phyloP scores from a whole-genome alignment of 176 grass and related monocot species.

The Thalia dealbata region DNA sequence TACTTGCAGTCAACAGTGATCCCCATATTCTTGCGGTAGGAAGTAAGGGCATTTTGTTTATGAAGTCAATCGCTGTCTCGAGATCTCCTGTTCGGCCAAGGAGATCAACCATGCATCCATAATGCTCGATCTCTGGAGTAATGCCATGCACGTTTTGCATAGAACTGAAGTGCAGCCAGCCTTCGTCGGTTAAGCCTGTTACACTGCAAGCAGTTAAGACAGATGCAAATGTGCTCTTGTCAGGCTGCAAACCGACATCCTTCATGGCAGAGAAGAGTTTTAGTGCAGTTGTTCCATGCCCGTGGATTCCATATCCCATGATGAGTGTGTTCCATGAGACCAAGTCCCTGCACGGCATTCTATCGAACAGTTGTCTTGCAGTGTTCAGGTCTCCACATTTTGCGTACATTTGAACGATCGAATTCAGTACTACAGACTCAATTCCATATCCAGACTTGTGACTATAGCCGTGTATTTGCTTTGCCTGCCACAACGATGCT shows the following conservation, averaged over 20 bases:
- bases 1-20: slow-evolving; percentile 70
- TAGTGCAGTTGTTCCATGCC: slow-evolving; percentile 52
- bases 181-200: slow-evolving; percentile 47
- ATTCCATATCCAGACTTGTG: slow-evolving; percentile 36
- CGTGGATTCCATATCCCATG: slow-evolving; percentile 77
- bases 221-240: slow-evolving; percentile 66
- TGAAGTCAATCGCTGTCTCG: slow-evolving; percentile 44
- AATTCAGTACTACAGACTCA: slow-evolving; percentile 45
- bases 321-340: slow-evolving; percentile 84
- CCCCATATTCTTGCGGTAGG: slow-evolving; percentile 78
- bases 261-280: slow-evolving; percentile 60
- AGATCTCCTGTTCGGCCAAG: slow-evolving; percentile 56
- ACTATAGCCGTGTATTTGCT: slow-evolving; percentile 71
- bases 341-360: slow-evolving; percentile 38
- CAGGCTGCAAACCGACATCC: slow-evolving; percentile 34
- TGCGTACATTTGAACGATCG: slow-evolving; percentile 67
- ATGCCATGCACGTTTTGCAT: slow-evolving; percentile 70
- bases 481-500: slow-evolving; percentile 44
- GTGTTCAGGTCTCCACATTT: slow-evolving; percentile 51
- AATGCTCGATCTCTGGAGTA: slow-evolving; percentile 63
- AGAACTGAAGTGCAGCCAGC: slow-evolving; percentile 60
- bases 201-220: slow-evolving; percentile 87
- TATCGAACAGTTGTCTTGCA: slow-evolving; percentile 62
- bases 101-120: slow-evolving; percentile 84
- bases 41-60: slow-evolving; percentile 54